Evolutionary conservation across 2,329 filamentous ascomycete species (phyloP).

Genomic region (Trichoderma atrobrunneum): DNA sequence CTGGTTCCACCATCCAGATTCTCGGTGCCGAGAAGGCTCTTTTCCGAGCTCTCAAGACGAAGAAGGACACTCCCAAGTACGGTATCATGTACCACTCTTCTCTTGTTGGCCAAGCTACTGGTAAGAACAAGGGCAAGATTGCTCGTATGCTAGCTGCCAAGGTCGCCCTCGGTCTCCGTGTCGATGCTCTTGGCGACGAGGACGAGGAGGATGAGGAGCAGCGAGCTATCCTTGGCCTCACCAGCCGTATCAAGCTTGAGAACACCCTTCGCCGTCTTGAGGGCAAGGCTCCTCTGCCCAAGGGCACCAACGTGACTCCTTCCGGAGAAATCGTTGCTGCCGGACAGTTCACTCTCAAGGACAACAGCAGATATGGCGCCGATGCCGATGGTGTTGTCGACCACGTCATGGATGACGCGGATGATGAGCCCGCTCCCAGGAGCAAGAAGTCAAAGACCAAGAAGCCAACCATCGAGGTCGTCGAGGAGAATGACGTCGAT

Average conservation of each 20-base stretch:
- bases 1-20: slow-evolving; percentile 95
- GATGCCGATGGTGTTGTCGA: slow-evolving; percentile 83
- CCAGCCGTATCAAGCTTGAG: slow-evolving; percentile 70
- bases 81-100: slow-evolving; percentile 91
- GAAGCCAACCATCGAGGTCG: slow-evolving; percentile 42
- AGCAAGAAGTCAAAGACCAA: slow-evolving; percentile 45
- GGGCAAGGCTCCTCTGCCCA: slow-evolving; percentile 81
- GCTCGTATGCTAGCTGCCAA: slow-evolving; percentile 94
- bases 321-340: slow-evolving; percentile 63
- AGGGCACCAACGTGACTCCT: slow-evolving; percentile 71
- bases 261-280: slow-evolving; percentile 75
- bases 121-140: slow-evolving; percentile 99
- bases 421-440: slow-evolving; percentile 23
- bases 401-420: slow-evolving; percentile 40
- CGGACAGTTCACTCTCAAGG: slow-evolving; percentile 87
- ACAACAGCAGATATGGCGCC: slow-evolving; percentile 89
- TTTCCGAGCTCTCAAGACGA: slow-evolving; percentile 97
- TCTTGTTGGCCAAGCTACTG: slow-evolving; percentile 92
- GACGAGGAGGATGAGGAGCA: slow-evolving; percentile 84
- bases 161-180: slow-evolving; percentile 86
- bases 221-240: slow-evolving; percentile 74
- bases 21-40: slow-evolving; percentile 97
- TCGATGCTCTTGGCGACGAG: slow-evolving; percentile 69
- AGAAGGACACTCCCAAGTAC: slow-evolving; percentile 98
- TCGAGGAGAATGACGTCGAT: slow-evolving; percentile 42